Evolutionary conservation across 768 basidiomycete species (phyloP).

Genomic region (Russula foetens): DNA sequence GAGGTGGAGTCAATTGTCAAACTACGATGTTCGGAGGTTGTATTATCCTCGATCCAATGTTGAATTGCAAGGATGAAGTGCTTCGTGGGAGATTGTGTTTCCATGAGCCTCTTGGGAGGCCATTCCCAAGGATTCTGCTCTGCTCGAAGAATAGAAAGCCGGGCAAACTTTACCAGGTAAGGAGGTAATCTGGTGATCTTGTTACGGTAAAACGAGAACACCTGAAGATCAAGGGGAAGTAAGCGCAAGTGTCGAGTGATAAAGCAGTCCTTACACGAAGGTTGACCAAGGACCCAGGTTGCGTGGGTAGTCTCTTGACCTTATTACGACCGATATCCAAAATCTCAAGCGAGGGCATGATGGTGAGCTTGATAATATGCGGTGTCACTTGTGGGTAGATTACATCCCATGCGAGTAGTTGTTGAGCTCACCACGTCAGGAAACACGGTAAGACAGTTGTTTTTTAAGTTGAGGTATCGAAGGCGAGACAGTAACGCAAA

Average conservation of each 20-base stretch:
- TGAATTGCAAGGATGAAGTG: constrained; percentile 69
- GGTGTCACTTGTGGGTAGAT: neutral
- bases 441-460: constrained; percentile 73
- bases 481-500: constrained; percentile 66
- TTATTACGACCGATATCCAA: constrained; percentile 93
- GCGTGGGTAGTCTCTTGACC: constrained; percentile 67
- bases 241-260: neutral
- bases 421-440: constrained; percentile 70
- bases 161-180: constrained; percentile 66
- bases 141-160: constrained; percentile 71
- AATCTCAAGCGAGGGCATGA: constrained; percentile 84
- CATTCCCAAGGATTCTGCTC: constrained; percentile 93
- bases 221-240: constrained; percentile 35
- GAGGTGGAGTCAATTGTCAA: constrained; percentile 43
- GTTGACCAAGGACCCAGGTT: constrained; percentile 69
- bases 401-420: neutral
- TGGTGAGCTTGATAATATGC: constrained; percentile 50
- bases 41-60: constrained; percentile 62
- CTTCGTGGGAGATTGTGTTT: constrained; percentile 43
- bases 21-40: constrained; percentile 28
- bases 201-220: constrained; percentile 83
- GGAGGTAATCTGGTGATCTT: constrained; percentile 69
- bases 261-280: constrained; percentile 47
- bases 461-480: constrained; percentile 81
- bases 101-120: constrained; percentile 63